Base-by-base conservation (phyloP, 1,284 basidiomycete species). In the Butyriboletus appendiculatus region DNA sequence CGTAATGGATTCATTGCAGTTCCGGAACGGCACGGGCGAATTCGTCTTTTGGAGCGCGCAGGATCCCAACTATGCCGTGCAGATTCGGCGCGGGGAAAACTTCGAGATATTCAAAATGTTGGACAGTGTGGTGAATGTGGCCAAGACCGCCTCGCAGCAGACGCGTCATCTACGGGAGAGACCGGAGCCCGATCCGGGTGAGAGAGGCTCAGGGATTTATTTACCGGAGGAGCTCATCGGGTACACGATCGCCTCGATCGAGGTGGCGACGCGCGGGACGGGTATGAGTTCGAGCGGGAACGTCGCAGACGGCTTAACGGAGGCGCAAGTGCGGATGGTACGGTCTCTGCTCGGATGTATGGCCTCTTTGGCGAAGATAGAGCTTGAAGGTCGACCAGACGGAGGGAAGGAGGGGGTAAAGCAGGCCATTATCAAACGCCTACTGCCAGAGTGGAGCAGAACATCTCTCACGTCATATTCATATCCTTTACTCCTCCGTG, bases 151-250 rank as follows among this genome's bases (percentile, higher is more conserved):
- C 30, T 92, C 90, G 3, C 80, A 85, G 62, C 90, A 92, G 66
- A 85, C 86, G 9, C 75, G 85, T 30, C 88, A 91, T 70, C 68
- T 92, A 11, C 80, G 90, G 30, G 88, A 91, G 52, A 78, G 89
- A 26, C 78, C 81, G 5, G 90, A 92, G 63, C 90, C 88, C 1
- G 87, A 91, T 12, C 62, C 72, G 2, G 82, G 82, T 3, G 88
- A 91, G 57, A 77, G 90, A 26, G 90, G 90, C 0, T 81, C 81
- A 2, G 90, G 90, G 0, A 82, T 94, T 56, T 96, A 96, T 64
- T 76, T 98, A 3, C 92, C 95, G 0, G 91, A 96, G 62, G 93
- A 96, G 59, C 75, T 97, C 33, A 77, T 96, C n/a, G 92, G 86
- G 2, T 97, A 96, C 68, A 95, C 94, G 0, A 81, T 98, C 43